Conservation (phyloP, 345 rosid species). For the Brassica incana region DNA sequence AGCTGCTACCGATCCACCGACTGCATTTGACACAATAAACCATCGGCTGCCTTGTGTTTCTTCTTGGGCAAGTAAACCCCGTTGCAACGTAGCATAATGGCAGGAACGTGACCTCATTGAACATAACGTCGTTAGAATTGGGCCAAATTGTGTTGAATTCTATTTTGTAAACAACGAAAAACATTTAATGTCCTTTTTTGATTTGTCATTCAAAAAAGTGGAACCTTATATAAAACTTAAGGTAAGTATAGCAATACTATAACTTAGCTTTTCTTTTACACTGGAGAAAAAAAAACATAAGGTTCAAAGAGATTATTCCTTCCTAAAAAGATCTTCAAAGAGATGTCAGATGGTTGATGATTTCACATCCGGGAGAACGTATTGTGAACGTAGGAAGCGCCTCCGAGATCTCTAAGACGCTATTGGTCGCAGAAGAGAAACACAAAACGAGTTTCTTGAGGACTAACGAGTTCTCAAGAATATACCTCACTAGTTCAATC, state of each 20-base stretch:
- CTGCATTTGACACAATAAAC: neutral
- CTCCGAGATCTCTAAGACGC: neutral
- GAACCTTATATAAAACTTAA: neutral
- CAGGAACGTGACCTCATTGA: too few relatives aligned
- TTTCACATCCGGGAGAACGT: neutral
- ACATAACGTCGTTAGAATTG: neutral
- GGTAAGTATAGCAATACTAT: neutral
- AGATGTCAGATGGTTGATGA: neutral
- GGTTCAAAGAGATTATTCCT: neutral
- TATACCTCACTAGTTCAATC: neutral
- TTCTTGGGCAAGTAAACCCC: neutral
- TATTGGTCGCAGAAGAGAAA: neutral
- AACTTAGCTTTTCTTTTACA: too few relatives aligned
- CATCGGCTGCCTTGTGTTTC: neutral
- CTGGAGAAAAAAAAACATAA: too few relatives aligned
- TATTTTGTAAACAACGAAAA: neutral
- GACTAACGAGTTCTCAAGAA: neutral
- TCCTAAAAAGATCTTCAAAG: neutral
- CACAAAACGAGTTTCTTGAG: slow-evolving; percentile 12
- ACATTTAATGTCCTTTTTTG: neutral
- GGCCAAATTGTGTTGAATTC: neutral
- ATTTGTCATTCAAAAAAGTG: neutral
- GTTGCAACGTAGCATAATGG: neutral
- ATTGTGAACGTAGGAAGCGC: neutral
- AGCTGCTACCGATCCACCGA: neutral